Evolutionary conservation across 208 protist species (phyloP).

Genomic region (Porcisia deanei): DNA sequence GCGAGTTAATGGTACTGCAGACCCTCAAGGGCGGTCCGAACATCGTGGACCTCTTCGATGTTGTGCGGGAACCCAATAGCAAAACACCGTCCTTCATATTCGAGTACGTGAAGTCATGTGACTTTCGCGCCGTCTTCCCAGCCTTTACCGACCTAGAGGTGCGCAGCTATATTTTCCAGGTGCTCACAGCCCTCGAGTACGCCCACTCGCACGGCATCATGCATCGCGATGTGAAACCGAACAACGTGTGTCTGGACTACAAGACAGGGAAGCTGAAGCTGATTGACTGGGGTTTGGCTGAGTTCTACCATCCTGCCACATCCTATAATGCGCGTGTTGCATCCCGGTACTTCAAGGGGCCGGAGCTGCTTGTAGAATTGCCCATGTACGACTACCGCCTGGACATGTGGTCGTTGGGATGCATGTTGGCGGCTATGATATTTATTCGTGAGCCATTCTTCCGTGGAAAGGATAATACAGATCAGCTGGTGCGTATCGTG

Average conservation of each 20-base stretch:
- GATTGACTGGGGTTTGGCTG: constrained; percentile 99
- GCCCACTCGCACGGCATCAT: constrained; percentile 99
- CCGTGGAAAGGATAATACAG: constrained; percentile 98
- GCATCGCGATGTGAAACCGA: constrained; percentile 99
- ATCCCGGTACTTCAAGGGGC: constrained; percentile 99
- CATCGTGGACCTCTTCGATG: constrained; percentile 98
- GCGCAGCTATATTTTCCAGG: constrained; percentile 98
- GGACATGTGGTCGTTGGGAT: constrained; percentile 99
- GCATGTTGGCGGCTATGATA: constrained; percentile 99
- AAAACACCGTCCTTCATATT: constrained; percentile 99
- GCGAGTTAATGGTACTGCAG: constrained; percentile 99
- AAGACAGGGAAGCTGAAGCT: constrained; percentile 93
- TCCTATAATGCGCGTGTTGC: constrained; percentile 99
- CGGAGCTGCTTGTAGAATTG: constrained; percentile 98
- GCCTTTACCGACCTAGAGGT: constrained; percentile 97
- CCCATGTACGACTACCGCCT: constrained; percentile 99
- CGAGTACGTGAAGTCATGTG: constrained; percentile 98
- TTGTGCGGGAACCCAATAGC: constrained; percentile 97
- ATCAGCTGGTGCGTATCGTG: constrained; percentile 98
- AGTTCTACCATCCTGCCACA: constrained; percentile 98
- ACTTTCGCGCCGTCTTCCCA: constrained; percentile 98
- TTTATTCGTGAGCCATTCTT: constrained; percentile 99
- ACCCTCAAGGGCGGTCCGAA: constrained; percentile 98
- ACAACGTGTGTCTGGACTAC: constrained; percentile 99
- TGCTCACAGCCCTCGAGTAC: constrained; percentile 96